Percentiles rank a stretch among this genome's conserved stretches.
Conservation (phyloP, 371 early-diverging fungal species). For the Mucor irregularis region DNA sequence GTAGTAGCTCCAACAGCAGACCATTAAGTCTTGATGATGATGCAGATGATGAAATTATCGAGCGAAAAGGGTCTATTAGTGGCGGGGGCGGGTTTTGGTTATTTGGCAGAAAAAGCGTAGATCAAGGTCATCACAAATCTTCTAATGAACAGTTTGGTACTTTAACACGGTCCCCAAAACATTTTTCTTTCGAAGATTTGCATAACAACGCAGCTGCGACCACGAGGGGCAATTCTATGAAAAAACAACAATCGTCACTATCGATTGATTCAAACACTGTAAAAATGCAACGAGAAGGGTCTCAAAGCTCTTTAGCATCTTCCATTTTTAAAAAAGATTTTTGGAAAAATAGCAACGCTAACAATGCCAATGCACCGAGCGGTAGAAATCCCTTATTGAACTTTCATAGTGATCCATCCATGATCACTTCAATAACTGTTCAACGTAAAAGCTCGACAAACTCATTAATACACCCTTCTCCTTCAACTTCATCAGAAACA, state of each 20-base stretch:
- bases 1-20: conserved; percentile 44
- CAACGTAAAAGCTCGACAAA: neutral
- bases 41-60: conserved; percentile 10
- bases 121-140: conserved; percentile 11
- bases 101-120: conserved; percentile 47
- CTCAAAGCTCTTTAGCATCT: conserved; percentile 18
- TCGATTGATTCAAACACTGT: neutral
- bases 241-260: neutral
- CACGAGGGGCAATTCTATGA: neutral
- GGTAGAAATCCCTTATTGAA: conserved; percentile 1
- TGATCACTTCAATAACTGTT: neutral
- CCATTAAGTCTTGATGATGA: conserved; percentile 47
- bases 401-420: conserved; percentile 11
- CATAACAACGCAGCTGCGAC: conserved; percentile 6
- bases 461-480: neutral
- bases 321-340: conserved; percentile 45
- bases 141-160: conserved; percentile 4
- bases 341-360: conserved; percentile 19
- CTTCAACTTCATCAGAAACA: neutral
- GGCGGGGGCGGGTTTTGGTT: conserved; percentile 40
- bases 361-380: neutral
- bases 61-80: conserved; percentile 5
- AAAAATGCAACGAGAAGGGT: conserved; percentile 29
- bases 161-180: conserved; percentile 29
- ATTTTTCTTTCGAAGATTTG: conserved; percentile 44